phyloP scores from a whole-genome alignment of 768 basidiomycete species.

The Boletus rubroflammeus region DNA sequence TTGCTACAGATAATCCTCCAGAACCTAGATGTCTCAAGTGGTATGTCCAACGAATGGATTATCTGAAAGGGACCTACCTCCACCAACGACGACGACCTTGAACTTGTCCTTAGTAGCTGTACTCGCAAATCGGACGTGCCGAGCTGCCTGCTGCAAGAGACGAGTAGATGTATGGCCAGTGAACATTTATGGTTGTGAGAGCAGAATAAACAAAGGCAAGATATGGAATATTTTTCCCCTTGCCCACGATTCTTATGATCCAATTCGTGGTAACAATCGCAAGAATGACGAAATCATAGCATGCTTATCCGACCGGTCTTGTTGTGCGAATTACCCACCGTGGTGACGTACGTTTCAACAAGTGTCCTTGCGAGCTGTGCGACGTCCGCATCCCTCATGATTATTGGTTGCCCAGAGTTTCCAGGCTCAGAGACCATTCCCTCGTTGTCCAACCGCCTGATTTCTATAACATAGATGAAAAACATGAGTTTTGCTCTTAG shows the following conservation, averaged over 20 bases:
- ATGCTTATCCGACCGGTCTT: not conserved
- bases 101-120: constrained; percentile 48
- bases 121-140: constrained; percentile 22
- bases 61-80: constrained; percentile 48
- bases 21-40: constrained; percentile 48
- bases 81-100: constrained; percentile 86
- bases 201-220: not conserved
- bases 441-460: constrained; percentile 36
- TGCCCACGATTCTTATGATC: not conserved
- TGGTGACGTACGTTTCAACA: not conserved
- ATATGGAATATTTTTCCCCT: not conserved
- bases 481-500: constrained; percentile 75
- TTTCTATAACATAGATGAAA: constrained; percentile 54
- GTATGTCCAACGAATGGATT: not conserved
- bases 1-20: constrained; percentile 78
- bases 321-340: not conserved
- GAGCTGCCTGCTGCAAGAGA: constrained; percentile 3
- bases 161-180: not conserved
- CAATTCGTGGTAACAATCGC: constrained; percentile 5
- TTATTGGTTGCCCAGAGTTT: no score
- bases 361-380: not conserved
- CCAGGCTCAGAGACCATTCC: not conserved
- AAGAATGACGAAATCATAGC: constrained; percentile 11
- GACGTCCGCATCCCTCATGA: no score
- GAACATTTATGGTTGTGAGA: constrained; percentile 3